Evolutionary conservation across 768 basidiomycete genomes (phyloP), one percentile per base, ranked within the genome.

Genomic region (Guyanaporus albipodus): DNA sequence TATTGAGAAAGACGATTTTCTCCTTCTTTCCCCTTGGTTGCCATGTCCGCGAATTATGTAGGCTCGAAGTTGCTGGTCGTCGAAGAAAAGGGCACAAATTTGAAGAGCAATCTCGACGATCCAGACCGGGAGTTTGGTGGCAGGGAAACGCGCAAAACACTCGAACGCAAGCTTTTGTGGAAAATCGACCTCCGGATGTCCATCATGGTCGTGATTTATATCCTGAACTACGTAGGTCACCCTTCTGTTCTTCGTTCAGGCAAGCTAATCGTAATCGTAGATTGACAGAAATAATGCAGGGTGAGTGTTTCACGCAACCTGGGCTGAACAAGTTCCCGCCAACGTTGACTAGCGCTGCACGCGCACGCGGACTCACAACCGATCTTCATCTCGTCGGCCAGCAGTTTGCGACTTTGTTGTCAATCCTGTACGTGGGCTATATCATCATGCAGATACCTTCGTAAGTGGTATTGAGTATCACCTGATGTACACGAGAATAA

Each of bases 221-320:
- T 71, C 31, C 42, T 69, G 11, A 71, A 70, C 52, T 71, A 67
- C 31, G 67, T 70, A 36, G 15, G 31, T 12, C 8, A 6, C 10
- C 28, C 14, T 8, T 32, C 15, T 14, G 7, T 47, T 42, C 26
- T 18, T 23, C 17, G 23, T 21, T 8, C 43, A 32, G n/a, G 23
- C 14, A 34, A 8, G 18, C 46, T 49, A n/a, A 48, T 36, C 6
- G 18, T 15, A 11, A 17, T 29, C 2, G 11, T 36, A 84, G 76
- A 75, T 87, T 45, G 84, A 87, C 59, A 73, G 84, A 37, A 87
- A 86, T 58, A 85, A 85, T 63, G 82, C 76, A 29, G 67, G 76
- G 82, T 83, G 64, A 53, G 72, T 61, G 12, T 17, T 22, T 17
- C 41, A 37, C 26, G 37, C 8, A 9, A 11, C 15, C 8, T 12